Percentiles rank a stretch among this genome's conserved stretches.
phyloP scores from a whole-genome alignment of 2,329 filamentous ascomycete genomes.

The Plectosphaerella sp. region DNA sequence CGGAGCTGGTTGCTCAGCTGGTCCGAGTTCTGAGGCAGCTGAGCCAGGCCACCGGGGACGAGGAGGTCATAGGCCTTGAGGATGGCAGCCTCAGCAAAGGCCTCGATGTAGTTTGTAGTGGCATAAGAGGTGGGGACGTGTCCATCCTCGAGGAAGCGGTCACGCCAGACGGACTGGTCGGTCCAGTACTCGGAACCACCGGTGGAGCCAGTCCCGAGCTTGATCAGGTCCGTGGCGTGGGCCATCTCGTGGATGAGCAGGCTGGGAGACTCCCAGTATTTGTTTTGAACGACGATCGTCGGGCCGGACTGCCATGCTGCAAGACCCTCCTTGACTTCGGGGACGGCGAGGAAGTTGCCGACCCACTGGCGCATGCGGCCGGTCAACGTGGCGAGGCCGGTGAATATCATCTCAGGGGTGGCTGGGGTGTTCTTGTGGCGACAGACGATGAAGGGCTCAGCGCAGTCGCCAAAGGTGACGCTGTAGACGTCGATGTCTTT shows the following conservation, averaged over 20 bases:
- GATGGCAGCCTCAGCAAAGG: not conserved
- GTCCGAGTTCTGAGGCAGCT: not conserved
- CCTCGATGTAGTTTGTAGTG: not conserved
- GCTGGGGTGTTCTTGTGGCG: not conserved
- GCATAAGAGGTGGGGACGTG: not conserved
- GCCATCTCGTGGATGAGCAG: not conserved
- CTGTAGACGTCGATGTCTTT: not conserved
- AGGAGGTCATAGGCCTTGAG: not conserved
- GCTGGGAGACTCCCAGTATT: not conserved
- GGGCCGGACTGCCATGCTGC: not conserved
- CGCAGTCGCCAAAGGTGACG: not conserved
- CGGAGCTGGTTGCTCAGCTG: not conserved
- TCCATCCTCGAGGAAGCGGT: not conserved
- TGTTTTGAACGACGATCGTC: not conserved
- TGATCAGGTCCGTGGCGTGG: not conserved
- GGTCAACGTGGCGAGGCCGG: not conserved
- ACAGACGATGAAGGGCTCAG: not conserved
- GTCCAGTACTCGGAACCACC: not conserved
- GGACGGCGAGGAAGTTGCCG: not conserved
- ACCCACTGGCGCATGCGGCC: not conserved
- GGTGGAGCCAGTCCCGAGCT: not conserved
- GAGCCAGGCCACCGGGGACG: not conserved
- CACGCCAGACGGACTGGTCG: not conserved
- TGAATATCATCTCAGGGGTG: not conserved
- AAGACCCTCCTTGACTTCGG: not conserved